Evolutionary conservation across 164 flowering plant genomes (phyloP), one percentile per base, ranked within the genome.

Genomic region (Brasenia schreberi): DNA sequence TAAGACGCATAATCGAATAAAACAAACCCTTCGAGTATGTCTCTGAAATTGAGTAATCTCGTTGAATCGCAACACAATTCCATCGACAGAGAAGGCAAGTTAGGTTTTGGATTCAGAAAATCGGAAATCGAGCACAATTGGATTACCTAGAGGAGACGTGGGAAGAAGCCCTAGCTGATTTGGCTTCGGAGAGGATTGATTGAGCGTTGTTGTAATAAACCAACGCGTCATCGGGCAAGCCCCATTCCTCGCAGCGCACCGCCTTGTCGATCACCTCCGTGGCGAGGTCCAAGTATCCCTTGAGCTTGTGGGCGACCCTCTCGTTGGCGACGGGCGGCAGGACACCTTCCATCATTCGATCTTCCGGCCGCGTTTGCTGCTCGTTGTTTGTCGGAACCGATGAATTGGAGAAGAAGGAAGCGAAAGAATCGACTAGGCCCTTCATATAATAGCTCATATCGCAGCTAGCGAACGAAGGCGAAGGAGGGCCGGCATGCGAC

Each of bases 221-320:
- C 23, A 92, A 68, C 0, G 98, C 98, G 18, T 95, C 98, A 43
- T 95, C 98, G 5, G 65, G 62, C 49, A 95, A 72, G 12, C 97
- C 98, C 99, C 98, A 95, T 64, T 95, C 99, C 71, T 95, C 99
- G 0, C 97, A 94, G 62, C 94, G 77, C 66, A 95, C 85, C 12
- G 97, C 99, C 69, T 86, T 92, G 63, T 72, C 98, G 44, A 92
- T 90, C 87, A 87, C 95, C 64, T 76, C 95, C 77, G 81, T 88
- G 5, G 91, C 96, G 76, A 92, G 82, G 70, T 95, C 96, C 66
- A 86, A 92, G 82, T 87, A 95, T 5, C 97, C 96, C 77, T 87
- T 90, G 16, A 95, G 80, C 83, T 95, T 95, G 62, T 80, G 80
- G 7, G 98, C 97, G 5, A 75, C 74, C 58, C 85, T 81, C 71